Evolutionary conservation across 2,329 filamentous ascomycete species (phyloP).

Genomic region (Chalara sp.): DNA sequence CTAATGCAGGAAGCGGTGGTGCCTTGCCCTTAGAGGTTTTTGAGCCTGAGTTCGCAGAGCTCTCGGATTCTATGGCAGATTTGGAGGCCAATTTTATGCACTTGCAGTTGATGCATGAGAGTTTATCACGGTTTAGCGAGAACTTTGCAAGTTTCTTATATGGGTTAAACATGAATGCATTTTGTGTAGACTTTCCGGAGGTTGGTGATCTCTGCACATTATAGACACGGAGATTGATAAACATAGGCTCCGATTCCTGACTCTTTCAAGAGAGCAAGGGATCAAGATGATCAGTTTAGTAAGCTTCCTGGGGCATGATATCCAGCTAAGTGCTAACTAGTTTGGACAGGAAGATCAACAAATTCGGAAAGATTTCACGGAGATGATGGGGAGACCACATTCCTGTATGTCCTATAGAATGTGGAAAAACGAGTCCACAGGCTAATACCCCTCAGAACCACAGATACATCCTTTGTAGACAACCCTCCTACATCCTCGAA

Average conservation of each 20-base stretch:
- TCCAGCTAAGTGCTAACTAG: slow-evolving; percentile 6
- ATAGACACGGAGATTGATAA: too few relatives aligned
- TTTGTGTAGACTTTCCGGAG: slow-evolving; percentile 96
- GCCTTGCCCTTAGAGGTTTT: slow-evolving; percentile 70
- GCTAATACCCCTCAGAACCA: slow-evolving; percentile 53
- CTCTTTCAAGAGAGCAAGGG: slow-evolving; percentile 65
- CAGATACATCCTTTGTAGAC: slow-evolving; percentile 85
- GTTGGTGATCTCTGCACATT: background rate
- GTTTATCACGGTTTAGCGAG: slow-evolving; percentile 85
- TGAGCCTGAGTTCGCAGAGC: slow-evolving; percentile 86
- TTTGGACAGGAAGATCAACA: slow-evolving; percentile 21
- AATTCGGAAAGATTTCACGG: slow-evolving; percentile 30
- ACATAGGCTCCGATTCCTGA: slow-evolving; percentile 71
- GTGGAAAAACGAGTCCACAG: too few relatives aligned
- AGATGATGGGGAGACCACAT: slow-evolving; percentile 68
- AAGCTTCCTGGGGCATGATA: slow-evolving; percentile 9
- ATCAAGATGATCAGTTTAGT: slow-evolving; percentile 46
- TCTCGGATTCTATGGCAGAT: slow-evolving; percentile 90
- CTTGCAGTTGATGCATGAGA: slow-evolving; percentile 94
- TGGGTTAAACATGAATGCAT: slow-evolving; percentile 97
- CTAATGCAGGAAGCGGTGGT: slow-evolving; percentile 44
- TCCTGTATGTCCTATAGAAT: slow-evolving; percentile 48
- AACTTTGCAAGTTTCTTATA: slow-evolving; percentile 95
- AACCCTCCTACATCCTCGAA: slow-evolving; percentile 60
- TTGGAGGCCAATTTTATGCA: slow-evolving; percentile 97